phyloP scores from a whole-genome alignment of 1,284 basidiomycete genomes.

The Pterulicium gracile region DNA sequence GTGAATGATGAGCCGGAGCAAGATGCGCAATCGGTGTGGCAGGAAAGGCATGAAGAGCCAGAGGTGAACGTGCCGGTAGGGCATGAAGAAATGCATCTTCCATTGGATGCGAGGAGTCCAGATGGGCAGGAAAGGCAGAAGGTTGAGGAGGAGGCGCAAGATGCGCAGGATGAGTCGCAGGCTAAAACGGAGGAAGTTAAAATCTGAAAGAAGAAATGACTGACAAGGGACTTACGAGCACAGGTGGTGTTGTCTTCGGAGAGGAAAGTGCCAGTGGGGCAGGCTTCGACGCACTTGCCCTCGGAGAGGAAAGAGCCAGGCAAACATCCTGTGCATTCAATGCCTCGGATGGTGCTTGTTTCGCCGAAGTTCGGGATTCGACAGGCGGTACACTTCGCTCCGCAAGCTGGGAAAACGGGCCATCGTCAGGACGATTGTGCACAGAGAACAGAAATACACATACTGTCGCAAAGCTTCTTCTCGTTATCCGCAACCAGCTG shows the following conservation, averaged over 20 bases:
- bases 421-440: too few species aligned
- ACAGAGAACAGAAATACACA: slow-evolving; percentile 19
- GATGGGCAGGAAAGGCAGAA: slow-evolving; percentile 66
- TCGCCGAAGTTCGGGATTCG: slow-evolving; percentile 58
- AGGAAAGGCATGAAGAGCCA: slow-evolving; percentile 52
- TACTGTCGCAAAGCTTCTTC: slow-evolving; percentile 72
- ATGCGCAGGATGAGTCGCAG: slow-evolving; percentile 63
- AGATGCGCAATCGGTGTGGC: slow-evolving; percentile 73
- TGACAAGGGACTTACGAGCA: slow-evolving; percentile 31
- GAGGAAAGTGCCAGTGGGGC: slow-evolving; percentile 64
- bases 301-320: slow-evolving; percentile 63
- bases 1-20: slow-evolving; percentile 65
- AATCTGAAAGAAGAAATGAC: slow-evolving; percentile 1
- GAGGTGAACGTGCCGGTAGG: slow-evolving; percentile 60
- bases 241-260: slow-evolving; percentile 62
- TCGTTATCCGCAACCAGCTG: slow-evolving; percentile 69
- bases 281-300: slow-evolving; percentile 55
- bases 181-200: slow-evolving; percentile 26
- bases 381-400: slow-evolving; percentile 70
- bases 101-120: slow-evolving; percentile 51
- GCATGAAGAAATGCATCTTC: slow-evolving; percentile 64
- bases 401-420: slow-evolving; percentile 41
- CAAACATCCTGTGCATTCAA: slow-evolving; percentile 67
- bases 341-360: slow-evolving; percentile 50
- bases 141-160: slow-evolving; percentile 51